Conservation (phyloP, 495 filamentous ascomycete species). For the Hyaloscypha variabilis region DNA sequence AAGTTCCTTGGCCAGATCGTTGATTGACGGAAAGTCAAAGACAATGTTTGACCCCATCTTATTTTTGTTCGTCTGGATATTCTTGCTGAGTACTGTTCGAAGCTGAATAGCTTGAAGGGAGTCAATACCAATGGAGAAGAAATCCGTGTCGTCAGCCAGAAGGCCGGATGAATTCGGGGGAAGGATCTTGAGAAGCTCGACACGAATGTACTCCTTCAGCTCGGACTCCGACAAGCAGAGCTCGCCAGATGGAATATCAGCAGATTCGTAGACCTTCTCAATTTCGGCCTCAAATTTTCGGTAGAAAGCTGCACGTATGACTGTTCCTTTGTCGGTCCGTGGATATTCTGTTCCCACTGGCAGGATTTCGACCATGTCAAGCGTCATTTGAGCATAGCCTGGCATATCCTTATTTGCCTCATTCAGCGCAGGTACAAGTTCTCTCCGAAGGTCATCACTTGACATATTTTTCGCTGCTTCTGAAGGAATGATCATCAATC, state of each 20-base stretch:
- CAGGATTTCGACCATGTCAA: neutral
- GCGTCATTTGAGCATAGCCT: neutral
- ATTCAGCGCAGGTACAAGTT: constrained; percentile 44
- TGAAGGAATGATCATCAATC: constrained; percentile 32
- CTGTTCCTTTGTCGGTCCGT: neutral
- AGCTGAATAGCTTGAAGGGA: constrained; percentile 52
- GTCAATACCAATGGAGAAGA: constrained; percentile 56
- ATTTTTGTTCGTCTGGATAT: constrained; percentile 25
- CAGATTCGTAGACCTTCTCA: constrained; percentile 29
- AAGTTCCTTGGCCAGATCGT: constrained; percentile 7
- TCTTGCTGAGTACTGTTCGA: constrained; percentile 22
- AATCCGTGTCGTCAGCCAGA: constrained; percentile 39
- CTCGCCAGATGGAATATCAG: constrained; percentile 20
- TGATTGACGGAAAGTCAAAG: constrained; percentile 20
- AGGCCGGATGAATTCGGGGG: constrained; percentile 10
- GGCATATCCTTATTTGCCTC: constrained; percentile 38
- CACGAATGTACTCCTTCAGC: constrained; percentile 37
- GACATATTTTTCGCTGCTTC: constrained; percentile 29
- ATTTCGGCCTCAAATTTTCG: constrained; percentile 40
- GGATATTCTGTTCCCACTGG: neutral
- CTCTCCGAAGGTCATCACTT: constrained; percentile 17
- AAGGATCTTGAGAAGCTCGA: constrained; percentile 31
- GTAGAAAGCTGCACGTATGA: neutral
- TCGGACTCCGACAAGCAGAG: constrained; percentile 38
- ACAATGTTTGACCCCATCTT: constrained; percentile 12